Evolutionary conservation across 2,329 filamentous ascomycete genomes (phyloP), one percentile per base, ranked within the genome.

Genomic region (Pestalotiopsis sp.): DNA sequence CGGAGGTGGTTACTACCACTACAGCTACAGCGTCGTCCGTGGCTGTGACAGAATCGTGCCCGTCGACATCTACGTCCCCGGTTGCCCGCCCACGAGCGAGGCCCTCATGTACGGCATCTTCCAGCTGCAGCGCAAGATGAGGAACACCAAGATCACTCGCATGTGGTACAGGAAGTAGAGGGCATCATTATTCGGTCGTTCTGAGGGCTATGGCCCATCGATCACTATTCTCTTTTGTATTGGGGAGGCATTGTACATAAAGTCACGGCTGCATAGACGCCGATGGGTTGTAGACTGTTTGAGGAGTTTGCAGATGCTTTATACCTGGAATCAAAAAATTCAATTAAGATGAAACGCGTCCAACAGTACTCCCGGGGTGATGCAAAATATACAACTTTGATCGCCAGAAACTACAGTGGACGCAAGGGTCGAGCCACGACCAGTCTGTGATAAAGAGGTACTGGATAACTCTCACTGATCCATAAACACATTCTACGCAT

Each of bases 1-100:
- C 80, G 93, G 93, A 65, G 93, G 93, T 70, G 93, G 93, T 66
- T 95, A 95, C 83, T 95, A 95, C 80, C 93, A 95, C 82, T 95
- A 95, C 83, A 92, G 90, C 80, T 95, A 95, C 83, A 89, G 86
- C 73, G 92, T 94, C 57, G 89, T 91, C 59, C 86, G 92, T 68
- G 92, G 92, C 6, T 93, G 91, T 75, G 92, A 94, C 81, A 83
- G 92, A 66, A 90, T 95, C 77, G 89, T 94, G 36, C 92, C 92
- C 4, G 92, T 94, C 68, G 92, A 95, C 79, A 88, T 94, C 59
- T 95, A 94, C 78, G 91, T 94, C 3, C 92, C 92, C 27, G 92
- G 92, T 1, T 94, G 92, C 84, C 87, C 87, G 75, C 90, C 85
- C 23, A 87, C 88, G 12, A 83, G 81, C 68, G 88, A 90, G 79